Evolutionary conservation across 768 basidiomycete genomes (phyloP), one percentile per base, ranked within the genome.

Genomic region (Pleurotus salmoneostramineus): DNA sequence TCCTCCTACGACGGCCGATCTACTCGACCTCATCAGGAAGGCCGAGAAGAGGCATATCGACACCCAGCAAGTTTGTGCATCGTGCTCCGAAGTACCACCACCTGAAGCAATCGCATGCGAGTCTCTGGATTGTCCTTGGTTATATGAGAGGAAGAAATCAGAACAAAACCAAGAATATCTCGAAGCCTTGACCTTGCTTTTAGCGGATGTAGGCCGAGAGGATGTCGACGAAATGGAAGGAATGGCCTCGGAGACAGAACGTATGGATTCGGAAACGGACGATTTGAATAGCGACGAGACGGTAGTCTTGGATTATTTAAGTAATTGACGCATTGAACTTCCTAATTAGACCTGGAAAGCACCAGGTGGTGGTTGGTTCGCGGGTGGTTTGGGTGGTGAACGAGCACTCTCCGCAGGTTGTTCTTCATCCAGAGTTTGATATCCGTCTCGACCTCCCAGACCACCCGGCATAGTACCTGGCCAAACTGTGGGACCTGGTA

Each of bases 121-220:
- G 64, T 93, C 91, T 6, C 73, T 91, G 47, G 94, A 97, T 66
- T 98, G 95, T 67, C 82, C 88, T 0, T 89, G 91, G 84, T 69
- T 94, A 35, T 97, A 84, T 63, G 81, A 87, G 33, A 77, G 92
- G 36, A 82, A 80, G 60, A 86, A 83, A 63, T 75, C 79, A 4
- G 84, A 87, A 50, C 67, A 67, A 27, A 73, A 72, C 55, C 62
- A 72, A 46, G 73, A 74, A 36, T 70, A 74, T 56, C 61, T 76
- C 31, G 68, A 65, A 11, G 61, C 69, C n/a, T 66, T 76, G 37
- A 56, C 68, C 48, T 70, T 72, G 36, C 55, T 76, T 14, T 61
- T 71, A 14, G 66, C 73, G 42, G 74, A 74, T 40, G 58, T 81
- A 74, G 58, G 57, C 37, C 32, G 32, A 55, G 5, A 56, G 7